phyloP scores from a whole-genome alignment of 352 stramenopile species.

The Globisporangium uncinulatum region DNA sequence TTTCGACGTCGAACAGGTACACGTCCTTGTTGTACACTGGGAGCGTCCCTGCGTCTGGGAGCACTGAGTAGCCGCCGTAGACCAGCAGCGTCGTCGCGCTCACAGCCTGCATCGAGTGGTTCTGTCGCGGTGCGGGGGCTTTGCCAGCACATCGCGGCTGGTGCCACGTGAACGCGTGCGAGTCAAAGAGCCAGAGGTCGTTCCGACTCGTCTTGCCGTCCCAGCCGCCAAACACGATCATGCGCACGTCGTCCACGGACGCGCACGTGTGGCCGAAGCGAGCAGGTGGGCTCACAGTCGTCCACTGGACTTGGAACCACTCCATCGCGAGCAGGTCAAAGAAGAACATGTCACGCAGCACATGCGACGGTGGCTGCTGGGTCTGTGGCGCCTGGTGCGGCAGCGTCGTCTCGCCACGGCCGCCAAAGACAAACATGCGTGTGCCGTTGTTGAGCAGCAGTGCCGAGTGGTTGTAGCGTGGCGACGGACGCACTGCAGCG shows the following conservation, averaged over 20 bases:
- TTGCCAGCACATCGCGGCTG: constrained; percentile 61
- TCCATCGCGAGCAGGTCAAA: constrained; percentile 76
- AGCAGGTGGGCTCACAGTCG: constrained; percentile 63
- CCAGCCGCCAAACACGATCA: constrained; percentile 89
- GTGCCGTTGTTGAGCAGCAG: constrained; percentile 54
- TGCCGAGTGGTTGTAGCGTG: constrained; percentile 86
- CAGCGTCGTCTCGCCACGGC: constrained; percentile 29
- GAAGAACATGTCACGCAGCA: constrained; percentile 87
- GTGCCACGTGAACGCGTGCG: constrained; percentile 62
- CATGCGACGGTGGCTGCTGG: constrained; percentile 3
- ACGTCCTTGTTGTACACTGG: constrained; percentile 77
- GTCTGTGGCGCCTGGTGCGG: background rate
- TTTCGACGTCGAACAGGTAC: constrained; percentile 56
- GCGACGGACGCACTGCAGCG: constrained; percentile 34
- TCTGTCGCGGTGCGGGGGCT: constrained; percentile 61
- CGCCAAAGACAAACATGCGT: constrained; percentile 80
- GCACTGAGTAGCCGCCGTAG: constrained; percentile 75
- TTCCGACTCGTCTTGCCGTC: constrained; percentile 71
- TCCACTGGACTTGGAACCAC: constrained; percentile 86
- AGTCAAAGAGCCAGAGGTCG: constrained; percentile 74
- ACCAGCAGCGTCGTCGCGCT: constrained; percentile 37
- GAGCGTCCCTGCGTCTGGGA: constrained; percentile 29
- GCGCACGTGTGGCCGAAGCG: constrained; percentile 66
- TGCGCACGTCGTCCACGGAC: constrained; percentile 61
- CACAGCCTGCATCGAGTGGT: constrained; percentile 57